Percentiles rank a stretch among this genome's conserved stretches.
Conservation (phyloP, 805 yeast species). For the Metschnikowia lochheadii region DNA sequence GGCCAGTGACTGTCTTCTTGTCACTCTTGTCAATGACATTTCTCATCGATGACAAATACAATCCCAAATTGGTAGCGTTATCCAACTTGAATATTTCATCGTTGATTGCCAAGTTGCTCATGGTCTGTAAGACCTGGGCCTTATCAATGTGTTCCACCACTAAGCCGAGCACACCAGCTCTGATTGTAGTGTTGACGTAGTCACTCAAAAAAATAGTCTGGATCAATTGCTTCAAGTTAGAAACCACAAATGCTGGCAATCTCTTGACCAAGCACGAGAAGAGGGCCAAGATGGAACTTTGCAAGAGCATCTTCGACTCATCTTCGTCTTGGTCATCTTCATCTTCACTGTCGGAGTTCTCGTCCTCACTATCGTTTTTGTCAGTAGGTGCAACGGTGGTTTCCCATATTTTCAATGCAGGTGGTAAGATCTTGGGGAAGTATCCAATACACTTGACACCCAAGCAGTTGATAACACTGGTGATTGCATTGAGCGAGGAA, state of each 20-base stretch:
- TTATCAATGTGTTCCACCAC: constrained; percentile 66
- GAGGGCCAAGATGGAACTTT: constrained; percentile 66
- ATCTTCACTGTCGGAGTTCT: constrained; percentile 6
- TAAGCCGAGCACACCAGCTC: constrained; percentile 58
- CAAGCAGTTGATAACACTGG: constrained; percentile 62
- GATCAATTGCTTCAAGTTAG: constrained; percentile 62
- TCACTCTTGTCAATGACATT: constrained; percentile 61
- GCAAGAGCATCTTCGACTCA: constrained; percentile 42
- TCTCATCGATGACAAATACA: constrained; percentile 67
- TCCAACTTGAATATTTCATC: constrained; percentile 32
- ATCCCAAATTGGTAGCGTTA: constrained; percentile 47
- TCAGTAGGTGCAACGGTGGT: constrained; percentile 19
- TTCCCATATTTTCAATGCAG: constrained; percentile 59
- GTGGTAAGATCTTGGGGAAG: constrained; percentile 81
- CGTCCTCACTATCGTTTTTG: constrained; percentile 25
- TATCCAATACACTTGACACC: constrained; percentile 85
- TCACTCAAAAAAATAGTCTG: constrained; percentile 53
- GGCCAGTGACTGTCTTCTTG: constrained; percentile 70
- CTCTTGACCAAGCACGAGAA: constrained; percentile 73
- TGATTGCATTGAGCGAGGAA: constrained; percentile 68
- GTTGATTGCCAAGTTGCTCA: constrained; percentile 59
- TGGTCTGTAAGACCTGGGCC: constrained; percentile 55
- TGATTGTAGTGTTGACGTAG: constrained; percentile 54
- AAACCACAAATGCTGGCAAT: constrained; percentile 78
- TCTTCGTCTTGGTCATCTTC: constrained; percentile 21